Evolutionary conservation across 2,329 filamentous ascomycete genomes (phyloP).

Genomic region (Parascedosporium putredinis): DNA sequence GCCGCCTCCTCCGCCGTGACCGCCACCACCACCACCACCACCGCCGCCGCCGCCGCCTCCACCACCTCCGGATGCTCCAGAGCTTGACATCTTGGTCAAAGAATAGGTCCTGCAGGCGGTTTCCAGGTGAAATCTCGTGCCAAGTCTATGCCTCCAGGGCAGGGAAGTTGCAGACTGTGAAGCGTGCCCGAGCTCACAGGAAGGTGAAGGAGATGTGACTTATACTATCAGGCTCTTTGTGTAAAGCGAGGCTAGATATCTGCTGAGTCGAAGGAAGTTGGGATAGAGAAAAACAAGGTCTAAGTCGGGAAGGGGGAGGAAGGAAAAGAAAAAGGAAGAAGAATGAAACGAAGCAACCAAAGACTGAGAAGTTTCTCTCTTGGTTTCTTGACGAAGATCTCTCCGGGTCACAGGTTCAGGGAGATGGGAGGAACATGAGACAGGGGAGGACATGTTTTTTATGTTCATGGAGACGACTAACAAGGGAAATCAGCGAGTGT

Average conservation of each 20-base stretch:
- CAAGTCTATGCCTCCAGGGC: no score
- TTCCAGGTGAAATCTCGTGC: no score
- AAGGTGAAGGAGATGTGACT: no score
- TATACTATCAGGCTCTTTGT: no score
- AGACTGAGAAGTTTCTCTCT: no score
- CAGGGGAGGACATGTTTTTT: conserved; percentile 1
- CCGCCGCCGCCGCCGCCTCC: neutral
- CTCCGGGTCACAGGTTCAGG: neutral
- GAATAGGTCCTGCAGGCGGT: no score
- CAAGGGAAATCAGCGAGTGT: neutral
- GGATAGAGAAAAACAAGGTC: neutral
- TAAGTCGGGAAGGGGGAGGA: no score
- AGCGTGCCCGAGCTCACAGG: no score
- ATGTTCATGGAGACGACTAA: neutral
- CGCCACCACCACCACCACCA: neutral
- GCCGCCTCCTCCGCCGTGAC: neutral
- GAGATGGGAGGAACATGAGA: neutral
- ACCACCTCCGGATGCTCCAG: conserved; percentile 7
- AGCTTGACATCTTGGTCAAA: conserved; percentile 14
- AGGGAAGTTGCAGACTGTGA: no score
- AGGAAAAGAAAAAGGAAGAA: no score
- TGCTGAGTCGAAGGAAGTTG: neutral
- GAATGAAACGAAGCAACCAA: no score
- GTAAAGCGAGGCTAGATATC: neutral
- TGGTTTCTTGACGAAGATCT: no score